phyloP scores from a whole-genome alignment of 805 yeast species.

The Myxozyma melibiosi region DNA sequence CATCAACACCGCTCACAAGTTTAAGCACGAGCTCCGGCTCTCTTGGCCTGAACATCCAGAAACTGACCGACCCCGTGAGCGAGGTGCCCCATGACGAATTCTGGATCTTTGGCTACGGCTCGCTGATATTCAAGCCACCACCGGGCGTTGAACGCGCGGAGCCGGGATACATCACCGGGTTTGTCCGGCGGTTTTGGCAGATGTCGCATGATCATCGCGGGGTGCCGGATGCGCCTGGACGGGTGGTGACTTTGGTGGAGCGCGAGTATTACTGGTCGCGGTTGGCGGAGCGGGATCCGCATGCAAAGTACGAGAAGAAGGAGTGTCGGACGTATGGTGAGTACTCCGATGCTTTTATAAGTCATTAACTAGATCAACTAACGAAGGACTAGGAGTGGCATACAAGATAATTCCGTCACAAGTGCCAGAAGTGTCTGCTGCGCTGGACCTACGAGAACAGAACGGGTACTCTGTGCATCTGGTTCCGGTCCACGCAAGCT shows the following conservation, averaged over 20 bases:
- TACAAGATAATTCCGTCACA: conserved; percentile 71
- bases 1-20: neutral
- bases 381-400: conserved; percentile 72
- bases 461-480: conserved; percentile 79
- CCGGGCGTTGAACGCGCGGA: conserved; percentile 63
- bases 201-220: conserved; percentile 84
- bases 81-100: conserved; percentile 25
- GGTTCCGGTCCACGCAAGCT: conserved; percentile 53
- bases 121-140: conserved; percentile 87
- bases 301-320: conserved; percentile 42
- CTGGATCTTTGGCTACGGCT: conserved; percentile 92
- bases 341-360: neutral
- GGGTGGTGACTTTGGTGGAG: conserved; percentile 82
- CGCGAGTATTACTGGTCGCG: conserved; percentile 53
- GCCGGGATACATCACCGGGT: conserved; percentile 77
- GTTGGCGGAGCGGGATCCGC: conserved; percentile 43
- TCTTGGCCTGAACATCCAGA: neutral
- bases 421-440: conserved; percentile 62
- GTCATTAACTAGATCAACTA: conserved; percentile 37
- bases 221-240: conserved; percentile 80
- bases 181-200: conserved; percentile 87
- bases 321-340: conserved; percentile 20
- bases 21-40: neutral
- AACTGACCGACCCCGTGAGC: conserved; percentile 18
- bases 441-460: conserved; percentile 81